Percentiles rank a stretch among this genome's conserved stretches.
phyloP scores from a whole-genome alignment of 805 yeast genomes.

The Grigorovia yakushimaensis region DNA sequence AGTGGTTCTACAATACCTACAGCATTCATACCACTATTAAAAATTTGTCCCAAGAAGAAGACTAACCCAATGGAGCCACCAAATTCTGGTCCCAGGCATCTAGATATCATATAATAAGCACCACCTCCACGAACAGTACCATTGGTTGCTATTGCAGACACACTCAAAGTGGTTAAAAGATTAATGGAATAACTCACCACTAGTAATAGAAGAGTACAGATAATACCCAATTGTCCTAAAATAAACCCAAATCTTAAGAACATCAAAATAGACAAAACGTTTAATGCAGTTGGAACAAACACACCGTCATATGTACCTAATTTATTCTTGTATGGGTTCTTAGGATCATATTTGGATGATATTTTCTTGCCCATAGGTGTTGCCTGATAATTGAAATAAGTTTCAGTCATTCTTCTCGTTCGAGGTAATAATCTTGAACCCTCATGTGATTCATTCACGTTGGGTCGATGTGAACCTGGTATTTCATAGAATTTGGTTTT shows the following conservation, averaged over 20 bases:
- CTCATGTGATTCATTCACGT: slow-evolving; percentile 3
- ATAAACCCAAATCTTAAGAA: slow-evolving; percentile 92
- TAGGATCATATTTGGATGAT: slow-evolving; percentile 26
- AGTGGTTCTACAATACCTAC: slow-evolving; percentile 93
- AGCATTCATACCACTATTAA: slow-evolving; percentile 85
- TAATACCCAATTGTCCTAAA: slow-evolving; percentile 85
- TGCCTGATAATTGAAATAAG: slow-evolving; percentile 26
- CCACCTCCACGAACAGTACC: slow-evolving; percentile 98
- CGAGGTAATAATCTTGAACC: slow-evolving; percentile 22
- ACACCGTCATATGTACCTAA: slow-evolving; percentile 82
- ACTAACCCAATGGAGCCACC: slow-evolving; percentile 97
- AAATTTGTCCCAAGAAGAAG: slow-evolving; percentile 87
- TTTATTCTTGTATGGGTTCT: slow-evolving; percentile 35
- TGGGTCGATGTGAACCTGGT: slow-evolving; percentile 28
- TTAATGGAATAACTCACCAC: slow-evolving; percentile 70
- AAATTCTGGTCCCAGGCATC: slow-evolving; percentile 94
- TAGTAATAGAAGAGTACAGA: slow-evolving; percentile 64
- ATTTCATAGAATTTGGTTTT: slow-evolving; percentile 23
- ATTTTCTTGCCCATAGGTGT: slow-evolving; percentile 16
- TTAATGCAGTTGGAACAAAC: slow-evolving; percentile 85
- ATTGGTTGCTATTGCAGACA: slow-evolving; percentile 93
- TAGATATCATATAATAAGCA: slow-evolving; percentile 92
- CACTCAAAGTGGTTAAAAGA: slow-evolving; percentile 75
- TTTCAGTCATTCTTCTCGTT: slow-evolving; percentile 12
- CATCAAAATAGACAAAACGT: slow-evolving; percentile 90